These are phyloP conservation scores for Boletus rubroflammeus DNA, from an alignment of 768 basidiomycete genomes.

Conservation along the genomic window DNA sequence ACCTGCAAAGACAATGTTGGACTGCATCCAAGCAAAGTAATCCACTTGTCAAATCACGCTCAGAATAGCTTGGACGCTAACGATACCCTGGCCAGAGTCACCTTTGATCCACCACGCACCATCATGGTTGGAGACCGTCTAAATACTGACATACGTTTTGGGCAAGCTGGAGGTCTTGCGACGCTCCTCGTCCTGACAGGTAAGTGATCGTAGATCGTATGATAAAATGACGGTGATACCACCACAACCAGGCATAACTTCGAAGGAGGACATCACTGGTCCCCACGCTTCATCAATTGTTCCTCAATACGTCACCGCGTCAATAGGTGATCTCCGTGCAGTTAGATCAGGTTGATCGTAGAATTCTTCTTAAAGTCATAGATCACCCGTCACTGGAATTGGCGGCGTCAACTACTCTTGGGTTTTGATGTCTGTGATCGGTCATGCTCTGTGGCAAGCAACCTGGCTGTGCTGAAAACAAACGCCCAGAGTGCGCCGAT, in stretches of 20 bases:
- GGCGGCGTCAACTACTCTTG: conserved; percentile 20
- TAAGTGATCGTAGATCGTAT: conserved; percentile 27
- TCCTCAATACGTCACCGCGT: conserved; percentile 77
- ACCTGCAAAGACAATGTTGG: conserved; percentile 88
- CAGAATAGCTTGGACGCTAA: conserved; percentile 7
- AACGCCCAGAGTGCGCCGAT: conserved; percentile 56
- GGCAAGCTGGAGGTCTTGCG: conserved; percentile 76
- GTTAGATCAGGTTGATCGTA: conserved; percentile 22
- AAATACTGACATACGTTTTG: conserved; percentile 94
- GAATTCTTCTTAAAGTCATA: conserved; percentile 7
- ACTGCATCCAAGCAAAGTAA: conserved; percentile 82
- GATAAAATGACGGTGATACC: not conserved
- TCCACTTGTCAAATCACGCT: conserved; percentile 8
- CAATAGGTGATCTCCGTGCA: conserved; percentile 75
- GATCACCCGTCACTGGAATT: not conserved
- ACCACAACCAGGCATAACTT: conserved; percentile 62
- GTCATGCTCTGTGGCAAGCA: conserved; percentile 40
- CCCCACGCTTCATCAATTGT: conserved; percentile 65
- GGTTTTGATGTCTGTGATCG: conserved; percentile 22
- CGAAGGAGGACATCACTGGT: conserved; percentile 68
- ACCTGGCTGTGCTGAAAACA: conserved; percentile 36
- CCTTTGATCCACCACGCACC: conserved; percentile 81
- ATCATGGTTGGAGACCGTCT: conserved; percentile 97
- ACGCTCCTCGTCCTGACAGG: conserved; percentile 94
- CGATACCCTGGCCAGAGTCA: conserved; percentile 49